Evolutionary conservation across 306 rosid species (phyloP), one percentile per base, ranked within the genome.

Genomic region (Acacia crassicarpa): DNA sequence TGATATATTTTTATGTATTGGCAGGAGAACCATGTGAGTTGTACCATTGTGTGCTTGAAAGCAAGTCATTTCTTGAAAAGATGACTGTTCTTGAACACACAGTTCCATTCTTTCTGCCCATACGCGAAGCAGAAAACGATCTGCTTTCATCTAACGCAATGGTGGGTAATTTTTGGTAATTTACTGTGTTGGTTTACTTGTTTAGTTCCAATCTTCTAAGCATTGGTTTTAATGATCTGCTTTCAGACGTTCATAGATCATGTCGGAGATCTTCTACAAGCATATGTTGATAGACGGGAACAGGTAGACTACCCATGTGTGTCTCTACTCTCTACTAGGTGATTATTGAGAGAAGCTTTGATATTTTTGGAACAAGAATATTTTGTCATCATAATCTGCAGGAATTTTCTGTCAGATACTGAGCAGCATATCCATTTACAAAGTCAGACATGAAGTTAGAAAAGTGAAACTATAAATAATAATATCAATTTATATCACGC

Each of bases 11-110:
- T 81, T 40, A 3, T 78, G 81, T 78, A 78, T 86, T 84, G 82
- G 23, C 88, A 95, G 99, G 94, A 81, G 98, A 95, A 84, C 86
- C 90, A 67, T 89, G 96, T 86, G 99, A 92, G 38, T 82, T 84
- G 75, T 95, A 91, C 86, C 99, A 95, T 82, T 93, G 98, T 72
- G 96, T 95, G 87, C 94, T 95, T 58, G 97, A 95, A 85, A 92
- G 98, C 75, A 95, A 91, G 91, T 95, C 98, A 72, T 95, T 96
- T 88, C 98, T 96, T 82, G 97, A 96, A 89, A 96, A 92, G 89
- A 90, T 96, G 99, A 84, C 93, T 67, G 98, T 96, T 71, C 80
- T 91, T 74, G 99, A 96, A 84, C 98, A 96, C 89, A 93, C 99
- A 15, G 79, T 91, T 82, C 98, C 99, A 35, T 93, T 92, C 82